These are phyloP conservation scores for Botrytis fabae DNA, from an alignment of 2,329 filamentous ascomycete species.

Conservation along the genomic window DNA sequence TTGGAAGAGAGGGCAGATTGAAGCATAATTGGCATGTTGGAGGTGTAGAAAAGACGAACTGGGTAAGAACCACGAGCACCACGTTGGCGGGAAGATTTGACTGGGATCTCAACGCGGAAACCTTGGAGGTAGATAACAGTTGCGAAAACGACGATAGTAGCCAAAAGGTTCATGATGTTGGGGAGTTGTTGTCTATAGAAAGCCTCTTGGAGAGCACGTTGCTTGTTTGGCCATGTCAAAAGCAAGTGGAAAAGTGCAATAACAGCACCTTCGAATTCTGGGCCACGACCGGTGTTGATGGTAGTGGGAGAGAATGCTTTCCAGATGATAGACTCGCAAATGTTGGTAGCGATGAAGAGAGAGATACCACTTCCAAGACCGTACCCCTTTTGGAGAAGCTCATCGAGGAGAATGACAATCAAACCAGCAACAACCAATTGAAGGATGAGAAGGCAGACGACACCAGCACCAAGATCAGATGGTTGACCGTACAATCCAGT, in stretches of 20 bases:
- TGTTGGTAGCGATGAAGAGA: constrained; percentile 99
- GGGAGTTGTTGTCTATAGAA: constrained; percentile 99
- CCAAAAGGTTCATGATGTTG: constrained; percentile 98
- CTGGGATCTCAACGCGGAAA: constrained; percentile 99
- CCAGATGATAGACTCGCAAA: constrained; percentile 99
- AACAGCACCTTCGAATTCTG: constrained; percentile 97
- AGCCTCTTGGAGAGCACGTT: constrained; percentile 94
- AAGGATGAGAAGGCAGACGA: constrained; percentile 96
- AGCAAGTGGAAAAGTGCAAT: constrained; percentile 97
- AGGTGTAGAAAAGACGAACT: constrained; percentile 98
- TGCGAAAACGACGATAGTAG: constrained; percentile 89
- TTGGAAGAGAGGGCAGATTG: constrained; percentile 98
- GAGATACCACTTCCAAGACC: constrained; percentile 98
- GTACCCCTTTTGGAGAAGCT: constrained; percentile 99
- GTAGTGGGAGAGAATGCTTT: constrained; percentile 99
- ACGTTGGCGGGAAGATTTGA: constrained; percentile 99
- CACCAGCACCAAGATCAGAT: constrained; percentile 93
- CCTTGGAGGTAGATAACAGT: constrained; percentile 99
- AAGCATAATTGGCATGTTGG: constrained; percentile 99
- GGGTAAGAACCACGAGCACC: constrained; percentile 98
- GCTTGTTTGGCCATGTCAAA: constrained; percentile 99
- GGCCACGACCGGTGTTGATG: constrained; percentile 98
- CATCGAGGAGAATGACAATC: constrained; percentile 98
- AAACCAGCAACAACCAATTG: constrained; percentile 97
- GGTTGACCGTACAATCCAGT: constrained; percentile 97